Conservation (phyloP, 129 eudicot genomes). For the Arctium minus region DNA sequence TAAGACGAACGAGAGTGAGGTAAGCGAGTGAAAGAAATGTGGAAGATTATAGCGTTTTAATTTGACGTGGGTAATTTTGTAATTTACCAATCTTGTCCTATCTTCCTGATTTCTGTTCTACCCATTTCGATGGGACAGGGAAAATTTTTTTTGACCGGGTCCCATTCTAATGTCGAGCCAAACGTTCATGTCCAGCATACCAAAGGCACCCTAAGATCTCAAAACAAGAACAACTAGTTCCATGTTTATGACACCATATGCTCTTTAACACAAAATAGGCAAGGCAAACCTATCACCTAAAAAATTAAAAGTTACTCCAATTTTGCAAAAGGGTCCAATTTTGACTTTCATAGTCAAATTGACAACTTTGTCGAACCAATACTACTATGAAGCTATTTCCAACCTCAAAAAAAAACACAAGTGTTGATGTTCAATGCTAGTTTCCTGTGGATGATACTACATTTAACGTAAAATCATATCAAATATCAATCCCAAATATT, state of each 20-base stretch:
- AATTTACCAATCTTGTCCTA: not conserved
- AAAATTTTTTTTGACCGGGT: not conserved
- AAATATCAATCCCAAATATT: not conserved
- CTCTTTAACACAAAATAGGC: not conserved
- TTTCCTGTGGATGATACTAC: not conserved
- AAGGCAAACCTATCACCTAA: not conserved
- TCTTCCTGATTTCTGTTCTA: not conserved
- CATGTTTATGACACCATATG: constrained; percentile 2
- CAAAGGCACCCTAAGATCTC: not conserved
- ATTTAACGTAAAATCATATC: constrained; percentile 3
- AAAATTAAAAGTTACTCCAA: not conserved
- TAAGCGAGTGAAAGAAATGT: not conserved
- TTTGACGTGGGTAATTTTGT: too few species aligned
- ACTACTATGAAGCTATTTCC: constrained; percentile 5
- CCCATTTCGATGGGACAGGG: not conserved
- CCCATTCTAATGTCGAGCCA: not conserved
- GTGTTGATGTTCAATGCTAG: not conserved
- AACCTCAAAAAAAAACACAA: constrained; percentile 4
- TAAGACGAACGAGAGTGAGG: not conserved
- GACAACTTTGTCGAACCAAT: constrained; percentile 7
- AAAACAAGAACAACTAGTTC: constrained; percentile 8
- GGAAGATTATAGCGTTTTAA: not conserved
- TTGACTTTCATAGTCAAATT: constrained; percentile 11
- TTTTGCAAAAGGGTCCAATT: constrained; percentile 12
- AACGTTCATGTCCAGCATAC: not conserved